Conservation (phyloP, 2,329 filamentous ascomycete species). For the Plenodomus tracheiphilus region DNA sequence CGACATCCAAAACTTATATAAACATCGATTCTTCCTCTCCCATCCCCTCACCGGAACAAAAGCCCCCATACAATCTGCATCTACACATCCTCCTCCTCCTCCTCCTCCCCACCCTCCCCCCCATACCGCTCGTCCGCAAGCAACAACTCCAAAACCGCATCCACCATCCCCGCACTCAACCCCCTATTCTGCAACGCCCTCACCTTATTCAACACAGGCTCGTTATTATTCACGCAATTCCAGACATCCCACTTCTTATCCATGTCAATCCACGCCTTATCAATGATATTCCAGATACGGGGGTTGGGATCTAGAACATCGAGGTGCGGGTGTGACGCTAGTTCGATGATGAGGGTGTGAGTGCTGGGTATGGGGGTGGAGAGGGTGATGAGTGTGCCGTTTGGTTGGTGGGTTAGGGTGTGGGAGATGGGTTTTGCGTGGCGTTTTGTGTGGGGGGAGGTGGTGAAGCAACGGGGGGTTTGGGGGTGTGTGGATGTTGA, state of each 20-base stretch:
- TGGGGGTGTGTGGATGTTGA: neutral
- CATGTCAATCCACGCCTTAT: slow-evolving; percentile 32
- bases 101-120: slow-evolving; percentile 10
- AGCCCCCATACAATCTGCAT: neutral
- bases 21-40: too few relatives aligned
- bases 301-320: slow-evolving; percentile 38
- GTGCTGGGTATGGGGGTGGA: slow-evolving; percentile 19
- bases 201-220: slow-evolving; percentile 36
- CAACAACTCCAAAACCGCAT: slow-evolving; percentile 41
- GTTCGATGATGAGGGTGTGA: slow-evolving; percentile 33
- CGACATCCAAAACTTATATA: too few relatives aligned
- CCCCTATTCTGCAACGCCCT: slow-evolving; percentile 33
- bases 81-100: neutral
- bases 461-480: slow-evolving; percentile 26
- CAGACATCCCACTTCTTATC: slow-evolving; percentile 41
- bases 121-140: slow-evolving; percentile 40
- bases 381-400: slow-evolving; percentile 33
- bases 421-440: slow-evolving; percentile 26
- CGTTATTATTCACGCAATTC: slow-evolving; percentile 30
- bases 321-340: slow-evolving; percentile 34
- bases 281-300: slow-evolving; percentile 33
- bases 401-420: slow-evolving; percentile 18
- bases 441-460: slow-evolving; percentile 23
- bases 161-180: slow-evolving; percentile 30
- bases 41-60: too few relatives aligned